Evolutionary conservation across 2,329 filamentous ascomycete species (phyloP), one percentile per base, ranked within the genome.

Genomic region (Macroventuria anomochaeta): DNA sequence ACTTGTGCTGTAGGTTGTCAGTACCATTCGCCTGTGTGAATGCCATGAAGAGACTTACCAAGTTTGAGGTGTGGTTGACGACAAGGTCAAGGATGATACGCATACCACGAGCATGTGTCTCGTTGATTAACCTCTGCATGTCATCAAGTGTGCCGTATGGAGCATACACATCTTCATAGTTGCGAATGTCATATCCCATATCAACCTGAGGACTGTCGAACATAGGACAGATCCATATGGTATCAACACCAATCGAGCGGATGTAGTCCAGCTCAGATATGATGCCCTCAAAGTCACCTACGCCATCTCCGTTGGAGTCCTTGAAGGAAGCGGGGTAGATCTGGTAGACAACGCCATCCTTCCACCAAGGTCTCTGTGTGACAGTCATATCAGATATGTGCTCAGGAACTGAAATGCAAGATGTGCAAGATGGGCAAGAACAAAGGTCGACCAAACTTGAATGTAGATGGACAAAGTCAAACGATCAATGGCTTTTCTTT

Each of bases 241-340:
- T 67, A 59, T 75, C 65, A 17, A 74, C 73, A 37, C 76, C 76
- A 18, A 85, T 76, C 2, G 77, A 70, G 57, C 80, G 76, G 53
- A 85, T 76, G 60, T 85, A 85, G 64, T 84, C 81, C 15, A 85
- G 73, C 41, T 81, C 77, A 13, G 79, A 80, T 42, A 84, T 83
- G 59, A 86, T 83, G 31, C 84, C 83, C 39, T 78, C 78, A n/a
- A 86, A 70, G 55, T 85, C 83, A 33, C 83, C 83, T 39, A 80
- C 71, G 5, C 83, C 83, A 51, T 82, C 79, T 33, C 80, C 81
- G 17, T 81, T 84, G 34, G 80, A 81, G 67, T 85, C 83, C 57
- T 83, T 80, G 74, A 86, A 86, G 21, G 81, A 84, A n/a, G 84
- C 80, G 2, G 83, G 83, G 65, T 86, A 87, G 57, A 87, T 80